These are phyloP conservation scores for Flaveria brownii DNA, from an alignment of 129 eudicot species.

Conservation along the genomic window DNA sequence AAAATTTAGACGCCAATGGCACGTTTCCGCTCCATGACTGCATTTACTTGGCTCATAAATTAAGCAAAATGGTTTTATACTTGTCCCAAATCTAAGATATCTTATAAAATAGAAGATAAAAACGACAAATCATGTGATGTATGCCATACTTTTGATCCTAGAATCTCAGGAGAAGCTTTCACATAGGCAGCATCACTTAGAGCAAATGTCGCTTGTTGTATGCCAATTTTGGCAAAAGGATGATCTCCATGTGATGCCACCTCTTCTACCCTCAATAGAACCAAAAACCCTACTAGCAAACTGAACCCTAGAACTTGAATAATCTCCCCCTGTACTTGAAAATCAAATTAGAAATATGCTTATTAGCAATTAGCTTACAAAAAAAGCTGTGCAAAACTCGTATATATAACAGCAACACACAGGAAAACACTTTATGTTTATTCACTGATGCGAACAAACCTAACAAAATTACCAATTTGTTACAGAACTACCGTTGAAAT, in stretches of 20 bases:
- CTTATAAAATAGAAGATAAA: not conserved
- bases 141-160: constrained; percentile 63
- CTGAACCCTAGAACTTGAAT: constrained; percentile 33
- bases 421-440: not conserved
- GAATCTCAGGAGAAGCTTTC: constrained; percentile 70
- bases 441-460: not conserved
- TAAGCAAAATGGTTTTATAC: too few relatives aligned
- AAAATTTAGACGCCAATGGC: not conserved
- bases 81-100: too few relatives aligned
- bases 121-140: not conserved
- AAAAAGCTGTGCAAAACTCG: too few relatives aligned
- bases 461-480: not conserved
- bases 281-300: constrained; percentile 49
- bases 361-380: constrained; percentile 3
- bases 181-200: constrained; percentile 55
- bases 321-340: constrained; percentile 39
- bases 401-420: not conserved
- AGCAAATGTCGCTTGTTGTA: constrained; percentile 60
- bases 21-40: not conserved
- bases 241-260: constrained; percentile 66
- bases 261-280: constrained; percentile 39
- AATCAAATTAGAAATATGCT: not conserved
- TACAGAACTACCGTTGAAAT: not conserved
- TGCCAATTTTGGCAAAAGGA: constrained; percentile 66
- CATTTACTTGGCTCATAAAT: too few relatives aligned